A percentile compares a stretch with the other conserved stretches of the same genome.
phyloP scores from a whole-genome alignment of 345 rosid genomes.

The Gossypium stocksii region DNA sequence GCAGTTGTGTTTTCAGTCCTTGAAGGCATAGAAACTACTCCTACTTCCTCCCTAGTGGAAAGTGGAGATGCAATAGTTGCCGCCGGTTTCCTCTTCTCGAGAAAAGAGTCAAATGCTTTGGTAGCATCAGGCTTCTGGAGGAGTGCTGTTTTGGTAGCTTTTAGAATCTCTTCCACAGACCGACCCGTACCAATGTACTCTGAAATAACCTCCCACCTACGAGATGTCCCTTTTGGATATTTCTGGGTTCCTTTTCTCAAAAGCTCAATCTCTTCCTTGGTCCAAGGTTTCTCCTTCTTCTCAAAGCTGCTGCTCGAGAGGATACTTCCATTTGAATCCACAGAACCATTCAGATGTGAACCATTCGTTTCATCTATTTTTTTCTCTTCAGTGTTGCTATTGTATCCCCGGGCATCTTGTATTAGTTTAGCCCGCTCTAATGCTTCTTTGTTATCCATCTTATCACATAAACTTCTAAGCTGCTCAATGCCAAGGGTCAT shows the following conservation, averaged over 20 bases:
- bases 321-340: conserved; percentile 40
- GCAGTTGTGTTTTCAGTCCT: conserved; percentile 23
- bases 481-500: conserved; percentile 64
- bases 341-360: conserved; percentile 49
- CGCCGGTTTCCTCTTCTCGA: conserved; percentile 86
- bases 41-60: conserved; percentile 72
- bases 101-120: conserved; percentile 94
- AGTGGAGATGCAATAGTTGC: conserved; percentile 77
- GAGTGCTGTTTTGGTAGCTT: conserved; percentile 93
- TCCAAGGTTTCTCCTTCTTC: conserved; percentile 84
- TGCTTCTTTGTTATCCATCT: conserved; percentile 61
- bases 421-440: conserved; percentile 55
- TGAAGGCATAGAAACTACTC: conserved; percentile 29
- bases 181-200: conserved; percentile 91
- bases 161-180: conserved; percentile 88
- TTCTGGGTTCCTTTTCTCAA: conserved; percentile 87
- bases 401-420: conserved; percentile 43
- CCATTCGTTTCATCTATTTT: conserved; percentile 42
- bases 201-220: conserved; percentile 97
- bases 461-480: conserved; percentile 66
- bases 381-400: conserved; percentile 31
- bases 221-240: conserved; percentile 89
- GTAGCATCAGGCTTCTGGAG: conserved; percentile 89
- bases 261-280: conserved; percentile 82
- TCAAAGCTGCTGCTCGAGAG: conserved; percentile 35